phyloP scores from a whole-genome alignment of 331 rosid genomes.

The Dryas integrifolia region DNA sequence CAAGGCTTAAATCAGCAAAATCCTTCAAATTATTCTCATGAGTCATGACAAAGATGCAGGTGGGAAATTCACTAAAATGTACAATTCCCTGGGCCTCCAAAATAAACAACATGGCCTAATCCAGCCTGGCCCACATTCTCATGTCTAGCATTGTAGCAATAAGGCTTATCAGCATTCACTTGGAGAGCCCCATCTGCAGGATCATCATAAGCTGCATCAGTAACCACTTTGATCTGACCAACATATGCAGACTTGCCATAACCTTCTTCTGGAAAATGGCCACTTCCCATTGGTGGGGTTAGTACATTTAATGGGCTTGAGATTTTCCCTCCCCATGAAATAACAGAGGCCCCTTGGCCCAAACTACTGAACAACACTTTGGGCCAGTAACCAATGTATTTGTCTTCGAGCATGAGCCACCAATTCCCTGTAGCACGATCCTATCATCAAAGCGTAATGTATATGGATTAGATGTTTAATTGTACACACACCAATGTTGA shows the following conservation, averaged over 20 bases:
- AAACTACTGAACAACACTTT: neutral
- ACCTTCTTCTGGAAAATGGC: constrained; percentile 27
- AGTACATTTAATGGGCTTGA: constrained; percentile 12
- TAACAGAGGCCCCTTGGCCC: neutral
- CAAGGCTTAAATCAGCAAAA: neutral
- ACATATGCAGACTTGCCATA: constrained; percentile 20
- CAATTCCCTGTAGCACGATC: neutral
- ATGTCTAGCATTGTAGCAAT: constrained; percentile 7
- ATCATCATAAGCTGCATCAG: neutral
- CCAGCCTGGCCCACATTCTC: neutral
- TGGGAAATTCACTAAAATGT: neutral
- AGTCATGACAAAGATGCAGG: neutral
- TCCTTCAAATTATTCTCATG: neutral
- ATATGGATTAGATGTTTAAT: no score
- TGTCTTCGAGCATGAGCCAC: constrained; percentile 23
- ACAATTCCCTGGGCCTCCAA: constrained; percentile 20
- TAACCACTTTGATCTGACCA: constrained; percentile 2
- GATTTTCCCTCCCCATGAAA: constrained; percentile 34
- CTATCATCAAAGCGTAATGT: neutral
- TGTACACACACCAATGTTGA: no score
- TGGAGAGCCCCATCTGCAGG: neutral
- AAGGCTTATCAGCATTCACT: neutral
- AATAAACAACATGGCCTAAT: neutral
- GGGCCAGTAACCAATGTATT: constrained; percentile 27
- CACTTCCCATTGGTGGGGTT: constrained; percentile 30